Evolutionary conservation across 129 eudicot species (phyloP).

Genomic region (Silybum marianum): DNA sequence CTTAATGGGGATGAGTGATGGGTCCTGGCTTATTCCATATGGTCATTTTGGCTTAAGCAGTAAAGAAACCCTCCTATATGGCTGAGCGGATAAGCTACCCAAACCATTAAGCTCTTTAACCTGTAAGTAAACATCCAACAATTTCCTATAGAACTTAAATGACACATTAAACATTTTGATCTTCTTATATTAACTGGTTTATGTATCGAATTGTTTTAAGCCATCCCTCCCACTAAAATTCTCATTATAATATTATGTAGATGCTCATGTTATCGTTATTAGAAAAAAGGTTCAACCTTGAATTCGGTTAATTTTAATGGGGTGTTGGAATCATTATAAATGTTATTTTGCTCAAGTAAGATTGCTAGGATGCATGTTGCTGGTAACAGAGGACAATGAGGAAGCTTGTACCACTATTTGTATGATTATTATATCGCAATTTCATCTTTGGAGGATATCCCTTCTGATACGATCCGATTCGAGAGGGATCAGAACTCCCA

Average conservation of each 20-base stretch:
- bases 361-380: too few species aligned
- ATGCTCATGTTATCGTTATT: too few species aligned
- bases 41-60: not conserved
- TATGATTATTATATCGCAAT: too few species aligned
- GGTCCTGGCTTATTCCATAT: not conserved
- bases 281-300: too few species aligned
- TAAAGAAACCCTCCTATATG: not conserved
- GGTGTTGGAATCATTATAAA: too few species aligned
- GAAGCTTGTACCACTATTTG: too few species aligned
- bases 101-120: not conserved
- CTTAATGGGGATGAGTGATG: not conserved
- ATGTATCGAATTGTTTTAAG: not conserved
- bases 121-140: not conserved
- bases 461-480: not conserved
- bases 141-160: constrained; percentile 4
- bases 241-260: not conserved
- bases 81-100: not conserved
- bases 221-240: constrained; percentile 3
- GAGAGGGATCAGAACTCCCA: too few species aligned
- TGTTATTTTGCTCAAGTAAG: too few species aligned
- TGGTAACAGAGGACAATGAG: too few species aligned
- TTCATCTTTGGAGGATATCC: too few species aligned
- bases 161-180: constrained; percentile 2
- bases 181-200: not conserved
- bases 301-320: too few species aligned